A percentile compares a stretch with the other conserved stretches of the same genome.
Conservation (phyloP, 108 stramenopile species). For the Nannochloropsis granulata region DNA sequence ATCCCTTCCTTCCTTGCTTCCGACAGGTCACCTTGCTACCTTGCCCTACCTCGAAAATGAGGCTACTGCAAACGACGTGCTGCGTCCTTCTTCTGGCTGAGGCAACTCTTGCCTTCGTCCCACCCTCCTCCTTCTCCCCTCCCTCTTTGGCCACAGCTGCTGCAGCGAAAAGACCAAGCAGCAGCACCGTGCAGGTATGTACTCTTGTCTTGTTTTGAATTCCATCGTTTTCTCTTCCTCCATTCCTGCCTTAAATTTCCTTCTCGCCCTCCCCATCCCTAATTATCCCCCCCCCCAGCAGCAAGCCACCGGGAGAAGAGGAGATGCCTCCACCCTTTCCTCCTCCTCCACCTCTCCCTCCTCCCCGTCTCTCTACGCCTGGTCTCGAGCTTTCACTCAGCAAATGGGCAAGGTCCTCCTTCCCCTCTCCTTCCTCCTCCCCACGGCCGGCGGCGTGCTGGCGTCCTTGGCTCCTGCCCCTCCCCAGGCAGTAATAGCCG, state of each 20-base stretch:
- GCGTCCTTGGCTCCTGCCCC: neutral
- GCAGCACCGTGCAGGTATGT: neutral
- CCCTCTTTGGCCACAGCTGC: neutral
- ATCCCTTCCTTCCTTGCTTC: no score
- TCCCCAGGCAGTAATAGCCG: neutral
- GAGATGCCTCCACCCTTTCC: neutral
- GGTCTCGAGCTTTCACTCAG: neutral
- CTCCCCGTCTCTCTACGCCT: neutral
- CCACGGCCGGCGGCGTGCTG: neutral
- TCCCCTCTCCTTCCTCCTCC: neutral
- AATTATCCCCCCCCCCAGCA: neutral
- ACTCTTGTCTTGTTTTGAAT: neutral
- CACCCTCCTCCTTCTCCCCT: neutral
- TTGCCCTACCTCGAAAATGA: no score
- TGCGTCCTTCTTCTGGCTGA: no score
- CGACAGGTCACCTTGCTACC: no score
- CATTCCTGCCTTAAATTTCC: neutral
- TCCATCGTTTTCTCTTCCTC: neutral
- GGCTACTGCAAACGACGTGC: no score
- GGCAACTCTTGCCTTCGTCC: neutral
- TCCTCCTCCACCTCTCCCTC: neutral
- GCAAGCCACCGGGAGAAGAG: neutral
- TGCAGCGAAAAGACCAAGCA: neutral
- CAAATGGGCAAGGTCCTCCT: neutral
- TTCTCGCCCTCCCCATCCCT: neutral